A percentile compares a stretch with the other conserved stretches of the same genome.
Evolutionary conservation across 495 filamentous ascomycete genomes (phyloP).

Genomic region (Tetracladium setigerum): DNA sequence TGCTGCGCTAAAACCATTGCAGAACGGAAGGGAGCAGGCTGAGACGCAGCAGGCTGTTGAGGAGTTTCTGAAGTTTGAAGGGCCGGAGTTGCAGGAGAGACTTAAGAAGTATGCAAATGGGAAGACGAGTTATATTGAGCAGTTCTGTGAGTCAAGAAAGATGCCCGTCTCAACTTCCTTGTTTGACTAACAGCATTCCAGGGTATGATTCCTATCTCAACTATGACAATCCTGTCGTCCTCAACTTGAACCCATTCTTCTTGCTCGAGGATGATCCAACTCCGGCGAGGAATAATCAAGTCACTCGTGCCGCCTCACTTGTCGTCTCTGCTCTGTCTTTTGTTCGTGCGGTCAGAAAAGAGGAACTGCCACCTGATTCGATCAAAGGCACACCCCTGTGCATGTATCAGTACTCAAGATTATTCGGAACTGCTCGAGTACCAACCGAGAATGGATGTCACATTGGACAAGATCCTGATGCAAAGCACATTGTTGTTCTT

Average conservation of each 20-base stretch:
- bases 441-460: constrained; percentile 94
- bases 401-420: constrained; percentile 96
- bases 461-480: constrained; percentile 83
- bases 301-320: constrained; percentile 87
- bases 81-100: constrained; percentile 77
- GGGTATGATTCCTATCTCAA: constrained; percentile 99
- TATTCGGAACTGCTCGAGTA: constrained; percentile 92
- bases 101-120: constrained; percentile 89
- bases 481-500: constrained; percentile 89
- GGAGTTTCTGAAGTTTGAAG: constrained; percentile 81
- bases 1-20: constrained; percentile 71
- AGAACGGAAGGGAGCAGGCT: constrained; percentile 70
- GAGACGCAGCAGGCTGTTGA: constrained; percentile 74
- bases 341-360: constrained; percentile 84
- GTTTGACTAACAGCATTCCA: constrained; percentile 28
- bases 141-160: constrained; percentile 77
- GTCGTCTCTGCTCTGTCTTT: constrained; percentile 87
- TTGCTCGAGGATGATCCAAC: constrained; percentile 96
- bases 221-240: constrained; percentile 93
- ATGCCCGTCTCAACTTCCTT: not conserved
- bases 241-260: constrained; percentile 98
- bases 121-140: constrained; percentile 95
- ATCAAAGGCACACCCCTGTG: constrained; percentile 74
- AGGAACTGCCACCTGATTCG: constrained; percentile 88
- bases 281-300: constrained; percentile 90